Evolutionary conservation across 768 basidiomycete genomes (phyloP).

Genomic region (Ramaria sp.): DNA sequence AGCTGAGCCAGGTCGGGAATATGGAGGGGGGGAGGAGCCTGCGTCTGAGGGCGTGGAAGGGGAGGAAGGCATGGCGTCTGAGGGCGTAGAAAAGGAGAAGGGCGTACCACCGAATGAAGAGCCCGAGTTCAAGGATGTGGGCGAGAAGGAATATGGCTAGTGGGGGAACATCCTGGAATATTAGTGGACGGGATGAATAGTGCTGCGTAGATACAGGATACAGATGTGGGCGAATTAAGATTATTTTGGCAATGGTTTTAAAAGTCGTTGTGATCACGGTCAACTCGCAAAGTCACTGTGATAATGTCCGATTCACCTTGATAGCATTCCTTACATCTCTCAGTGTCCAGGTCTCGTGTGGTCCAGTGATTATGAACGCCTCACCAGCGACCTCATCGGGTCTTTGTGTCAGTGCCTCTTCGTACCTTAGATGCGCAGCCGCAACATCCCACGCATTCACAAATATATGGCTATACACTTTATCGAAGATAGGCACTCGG

Average conservation of each 20-base stretch:
- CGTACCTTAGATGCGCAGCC: slow-evolving; percentile 23
- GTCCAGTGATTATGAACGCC: slow-evolving; percentile 24
- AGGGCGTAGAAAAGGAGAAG: slow-evolving; percentile 15
- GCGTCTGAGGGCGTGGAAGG: slow-evolving; percentile 19
- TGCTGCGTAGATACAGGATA: slow-evolving; percentile 17
- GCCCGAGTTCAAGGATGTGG: slow-evolving; percentile 21
- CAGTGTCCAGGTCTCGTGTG: slow-evolving; percentile 20
- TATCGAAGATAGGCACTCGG: slow-evolving; percentile 22
- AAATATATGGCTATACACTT: slow-evolving; percentile 19
- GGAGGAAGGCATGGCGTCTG: slow-evolving; percentile 20
- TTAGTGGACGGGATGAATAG: slow-evolving; percentile 20
- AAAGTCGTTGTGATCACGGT: no score
- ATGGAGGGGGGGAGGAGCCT: slow-evolving; percentile 18
- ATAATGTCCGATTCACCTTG: no score
- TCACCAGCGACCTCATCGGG: slow-evolving; percentile 21
- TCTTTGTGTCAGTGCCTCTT: slow-evolving; percentile 20
- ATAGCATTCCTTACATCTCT: slow-evolving; percentile 20
- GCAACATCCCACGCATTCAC: slow-evolving; percentile 27
- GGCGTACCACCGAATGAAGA: slow-evolving; percentile 22
- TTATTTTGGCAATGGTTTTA: background rate
- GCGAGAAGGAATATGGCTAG: slow-evolving; percentile 22
- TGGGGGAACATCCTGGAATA: slow-evolving; percentile 20
- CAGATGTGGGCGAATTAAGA: background rate
- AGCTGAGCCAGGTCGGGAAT: slow-evolving; percentile 22
- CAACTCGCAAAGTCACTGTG: no score